phyloP scores from a whole-genome alignment of 176 grass and related monocot species.

The Phragmites australis region DNA sequence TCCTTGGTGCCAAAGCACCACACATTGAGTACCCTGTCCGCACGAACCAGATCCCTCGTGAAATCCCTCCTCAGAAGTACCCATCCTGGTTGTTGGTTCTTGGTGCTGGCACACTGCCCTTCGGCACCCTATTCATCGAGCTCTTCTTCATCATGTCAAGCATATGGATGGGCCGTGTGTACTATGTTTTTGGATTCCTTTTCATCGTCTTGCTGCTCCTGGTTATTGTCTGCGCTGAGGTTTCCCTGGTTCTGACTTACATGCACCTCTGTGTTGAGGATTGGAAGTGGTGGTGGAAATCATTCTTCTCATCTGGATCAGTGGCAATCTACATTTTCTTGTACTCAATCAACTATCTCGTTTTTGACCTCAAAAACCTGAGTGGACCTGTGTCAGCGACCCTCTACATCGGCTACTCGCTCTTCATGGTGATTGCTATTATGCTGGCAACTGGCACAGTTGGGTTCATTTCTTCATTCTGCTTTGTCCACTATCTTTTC shows the following conservation, averaged over 20 bases:
- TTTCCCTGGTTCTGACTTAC: conserved; percentile 78
- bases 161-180: conserved; percentile 80
- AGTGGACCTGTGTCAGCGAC: conserved; percentile 76
- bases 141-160: conserved; percentile 94
- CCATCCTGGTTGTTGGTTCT: conserved; percentile 79
- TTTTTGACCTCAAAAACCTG: conserved; percentile 79
- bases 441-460: conserved; percentile 82
- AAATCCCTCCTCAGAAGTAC: conserved; percentile 78
- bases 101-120: conserved; percentile 73
- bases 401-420: conserved; percentile 83
- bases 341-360: conserved; percentile 75
- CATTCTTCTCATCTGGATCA: conserved; percentile 77
- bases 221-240: conserved; percentile 70
- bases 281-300: conserved; percentile 93
- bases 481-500: conserved; percentile 80
- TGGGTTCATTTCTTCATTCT: conserved; percentile 80
- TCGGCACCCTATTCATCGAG: conserved; percentile 79
- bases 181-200: conserved; percentile 81
- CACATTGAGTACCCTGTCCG: conserved; percentile 82
- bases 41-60: conserved; percentile 81
- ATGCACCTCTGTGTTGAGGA: conserved; percentile 85
- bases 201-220: conserved; percentile 71
- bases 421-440: conserved; percentile 82
- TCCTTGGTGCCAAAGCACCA: conserved; percentile 66
- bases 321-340: conserved; percentile 82